These are phyloP conservation scores for Halophytophthora batemanensis DNA, from an alignment of 352 stramenopile genomes.

Conservation along the genomic window DNA sequence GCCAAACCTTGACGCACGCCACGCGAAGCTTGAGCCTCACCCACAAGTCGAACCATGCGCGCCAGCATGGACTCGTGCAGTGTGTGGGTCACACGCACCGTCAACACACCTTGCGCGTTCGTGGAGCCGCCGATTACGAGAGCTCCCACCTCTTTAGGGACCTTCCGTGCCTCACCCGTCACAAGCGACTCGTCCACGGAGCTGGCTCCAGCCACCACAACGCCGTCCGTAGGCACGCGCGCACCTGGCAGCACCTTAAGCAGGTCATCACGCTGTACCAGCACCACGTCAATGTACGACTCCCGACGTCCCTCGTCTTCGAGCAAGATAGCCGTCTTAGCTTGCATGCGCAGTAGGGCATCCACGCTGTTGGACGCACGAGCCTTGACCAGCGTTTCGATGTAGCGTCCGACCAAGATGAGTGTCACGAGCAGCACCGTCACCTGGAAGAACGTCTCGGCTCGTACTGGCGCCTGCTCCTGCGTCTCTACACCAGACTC, in stretches of 20 bases:
- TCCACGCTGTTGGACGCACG: slow-evolving; percentile 69
- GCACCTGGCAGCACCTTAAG: slow-evolving; percentile 68
- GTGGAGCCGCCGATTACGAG: slow-evolving; percentile 70
- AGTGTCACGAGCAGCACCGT: slow-evolving; percentile 65
- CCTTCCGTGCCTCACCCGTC: slow-evolving; percentile 66
- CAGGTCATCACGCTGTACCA: slow-evolving; percentile 69
- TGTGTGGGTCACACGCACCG: slow-evolving; percentile 67
- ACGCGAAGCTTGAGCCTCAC: slow-evolving; percentile 69
- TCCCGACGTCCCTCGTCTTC: slow-evolving; percentile 47
- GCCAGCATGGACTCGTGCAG: slow-evolving; percentile 77
- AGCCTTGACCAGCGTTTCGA: slow-evolving; percentile 70
- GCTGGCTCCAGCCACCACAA: slow-evolving; percentile 62
- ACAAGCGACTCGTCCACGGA: slow-evolving; percentile 80
- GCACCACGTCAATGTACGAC: slow-evolving; percentile 69
- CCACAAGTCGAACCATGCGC: slow-evolving; percentile 67
- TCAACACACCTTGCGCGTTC: slow-evolving; percentile 65
- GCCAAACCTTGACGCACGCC: slow-evolving; percentile 61
- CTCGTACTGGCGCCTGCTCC: slow-evolving; percentile 12
- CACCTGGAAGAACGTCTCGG: slow-evolving; percentile 76
- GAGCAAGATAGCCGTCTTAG: slow-evolving; percentile 89
- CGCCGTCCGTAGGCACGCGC: slow-evolving; percentile 66
- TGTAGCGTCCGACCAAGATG: slow-evolving; percentile 72
- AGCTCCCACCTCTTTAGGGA: slow-evolving; percentile 53
- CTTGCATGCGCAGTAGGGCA: slow-evolving; percentile 62
- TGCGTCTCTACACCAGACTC: slow-evolving; percentile 8